Conservation (phyloP, 371 early-diverging fungal species). For the Chytridium lagenaria region DNA sequence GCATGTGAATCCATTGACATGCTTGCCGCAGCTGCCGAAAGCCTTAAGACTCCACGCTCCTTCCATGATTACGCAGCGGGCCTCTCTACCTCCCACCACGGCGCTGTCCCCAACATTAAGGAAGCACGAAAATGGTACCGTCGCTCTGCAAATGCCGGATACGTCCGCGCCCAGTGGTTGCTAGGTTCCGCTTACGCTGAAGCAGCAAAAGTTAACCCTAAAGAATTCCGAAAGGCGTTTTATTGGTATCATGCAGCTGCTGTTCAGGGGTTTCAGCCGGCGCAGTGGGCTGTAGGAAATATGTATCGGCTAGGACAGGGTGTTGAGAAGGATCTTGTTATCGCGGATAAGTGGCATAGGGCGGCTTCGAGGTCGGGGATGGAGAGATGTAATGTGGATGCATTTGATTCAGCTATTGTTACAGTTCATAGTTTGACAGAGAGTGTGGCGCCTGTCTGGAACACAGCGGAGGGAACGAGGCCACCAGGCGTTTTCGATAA, state of each 20-base stretch:
- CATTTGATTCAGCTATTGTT: conserved; percentile 30
- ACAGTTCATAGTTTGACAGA: conserved; percentile 34
- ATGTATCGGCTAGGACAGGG: conserved; percentile 42
- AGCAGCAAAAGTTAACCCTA: conserved; percentile 2
- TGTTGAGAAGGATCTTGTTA: conserved; percentile 21
- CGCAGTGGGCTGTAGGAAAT: conserved; percentile 41
- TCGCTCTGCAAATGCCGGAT: conserved; percentile 37
- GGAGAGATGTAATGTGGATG: conserved; percentile 21
- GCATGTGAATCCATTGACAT: conserved; percentile 39
- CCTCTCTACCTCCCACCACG: conserved; percentile 40
- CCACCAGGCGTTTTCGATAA: background rate
- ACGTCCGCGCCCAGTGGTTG: conserved; percentile 40
- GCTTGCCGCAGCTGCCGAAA: conserved; percentile 31
- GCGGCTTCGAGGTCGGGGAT: conserved; percentile 38
- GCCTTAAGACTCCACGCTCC: conserved; percentile 29
- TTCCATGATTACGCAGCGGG: conserved; percentile 42
- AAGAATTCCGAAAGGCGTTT: conserved; percentile 35
- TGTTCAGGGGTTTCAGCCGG: conserved; percentile 44
- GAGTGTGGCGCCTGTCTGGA: conserved; percentile 34
- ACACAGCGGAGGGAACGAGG: conserved; percentile 22
- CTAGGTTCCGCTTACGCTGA: conserved; percentile 41
- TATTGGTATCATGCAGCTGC: conserved; percentile 50
- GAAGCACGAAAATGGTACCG: conserved; percentile 36
- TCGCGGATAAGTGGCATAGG: conserved; percentile 45
- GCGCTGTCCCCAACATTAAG: conserved; percentile 26